Evolutionary conservation across 2,329 filamentous ascomycete species (phyloP).

Genomic region (Colletotrichum lentis): DNA sequence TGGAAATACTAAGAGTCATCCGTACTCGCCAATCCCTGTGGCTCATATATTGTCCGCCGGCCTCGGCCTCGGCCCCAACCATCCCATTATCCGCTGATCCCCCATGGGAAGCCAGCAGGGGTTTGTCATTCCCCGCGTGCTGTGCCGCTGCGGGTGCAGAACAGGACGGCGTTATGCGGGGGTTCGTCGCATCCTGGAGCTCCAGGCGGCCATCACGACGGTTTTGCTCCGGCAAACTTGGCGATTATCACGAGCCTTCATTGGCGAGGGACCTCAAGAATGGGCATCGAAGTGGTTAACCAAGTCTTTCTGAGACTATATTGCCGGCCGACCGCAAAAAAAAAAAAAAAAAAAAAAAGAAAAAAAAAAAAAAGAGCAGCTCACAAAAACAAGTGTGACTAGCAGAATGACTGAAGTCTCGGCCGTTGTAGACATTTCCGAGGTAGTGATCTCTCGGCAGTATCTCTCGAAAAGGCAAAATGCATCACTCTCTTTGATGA

Average conservation of each 20-base stretch:
- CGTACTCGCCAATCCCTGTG: background rate
- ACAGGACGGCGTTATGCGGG: conserved; percentile 28
- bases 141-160: background rate
- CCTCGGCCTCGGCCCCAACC: conserved; percentile 31
- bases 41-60: background rate
- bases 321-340: too few species aligned
- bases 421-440: too few species aligned
- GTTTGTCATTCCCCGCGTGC: conserved; percentile 12
- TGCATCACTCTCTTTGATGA: background rate
- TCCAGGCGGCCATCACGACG: background rate
- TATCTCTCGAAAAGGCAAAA: too few species aligned
- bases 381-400: too few species aligned
- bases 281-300: too few species aligned
- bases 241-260: background rate
- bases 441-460: too few species aligned
- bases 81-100: conserved; percentile 24
- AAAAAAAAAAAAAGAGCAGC: too few species aligned
- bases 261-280: background rate
- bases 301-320: too few species aligned
- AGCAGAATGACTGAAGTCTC: too few species aligned
- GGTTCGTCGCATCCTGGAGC: conserved; percentile 20
- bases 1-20: background rate
- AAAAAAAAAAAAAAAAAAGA: too few species aligned
- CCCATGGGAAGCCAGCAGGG: conserved; percentile 28
- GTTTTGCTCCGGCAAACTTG: background rate